These are phyloP conservation scores for Gleditsia sinensis DNA, from an alignment of 306 rosid species.

Conservation along the genomic window DNA sequence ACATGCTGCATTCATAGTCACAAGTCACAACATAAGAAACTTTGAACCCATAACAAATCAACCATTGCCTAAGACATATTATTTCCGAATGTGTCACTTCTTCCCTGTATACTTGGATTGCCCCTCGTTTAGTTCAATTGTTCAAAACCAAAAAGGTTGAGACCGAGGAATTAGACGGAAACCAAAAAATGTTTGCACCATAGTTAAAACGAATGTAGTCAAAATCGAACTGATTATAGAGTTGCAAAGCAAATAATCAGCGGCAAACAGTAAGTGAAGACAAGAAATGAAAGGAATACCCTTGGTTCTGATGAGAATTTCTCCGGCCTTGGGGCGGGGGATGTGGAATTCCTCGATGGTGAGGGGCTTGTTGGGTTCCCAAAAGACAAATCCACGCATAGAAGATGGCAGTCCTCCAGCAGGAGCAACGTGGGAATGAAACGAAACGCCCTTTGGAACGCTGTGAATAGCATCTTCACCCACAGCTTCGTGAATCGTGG, in stretches of 20 bases:
- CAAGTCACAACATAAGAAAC: slow-evolving; percentile 30
- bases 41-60: slow-evolving; percentile 19
- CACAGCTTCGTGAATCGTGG: background rate
- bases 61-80: background rate
- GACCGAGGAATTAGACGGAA: background rate
- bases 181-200: background rate
- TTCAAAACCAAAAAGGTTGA: background rate
- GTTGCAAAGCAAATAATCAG: background rate
- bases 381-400: slow-evolving; percentile 82
- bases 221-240: background rate
- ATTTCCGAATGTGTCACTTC: background rate
- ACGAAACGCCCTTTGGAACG: slow-evolving; percentile 9
- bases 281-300: slow-evolving; percentile 33
- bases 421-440: slow-evolving; percentile 35
- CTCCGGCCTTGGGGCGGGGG: slow-evolving; percentile 89
- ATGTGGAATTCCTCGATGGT: slow-evolving; percentile 80
- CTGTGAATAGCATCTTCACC: background rate
- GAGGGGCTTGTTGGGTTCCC: slow-evolving; percentile 88
- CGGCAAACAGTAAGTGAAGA: background rate
- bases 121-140: background rate
- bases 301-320: slow-evolving; percentile 82
- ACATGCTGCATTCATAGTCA: slow-evolving; percentile 59
- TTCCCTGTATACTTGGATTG: background rate
- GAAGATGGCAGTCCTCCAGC: slow-evolving; percentile 60
- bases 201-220: background rate